Conservation (phyloP, 148 eudicot genomes). For the Nepenthes mirabilis region DNA sequence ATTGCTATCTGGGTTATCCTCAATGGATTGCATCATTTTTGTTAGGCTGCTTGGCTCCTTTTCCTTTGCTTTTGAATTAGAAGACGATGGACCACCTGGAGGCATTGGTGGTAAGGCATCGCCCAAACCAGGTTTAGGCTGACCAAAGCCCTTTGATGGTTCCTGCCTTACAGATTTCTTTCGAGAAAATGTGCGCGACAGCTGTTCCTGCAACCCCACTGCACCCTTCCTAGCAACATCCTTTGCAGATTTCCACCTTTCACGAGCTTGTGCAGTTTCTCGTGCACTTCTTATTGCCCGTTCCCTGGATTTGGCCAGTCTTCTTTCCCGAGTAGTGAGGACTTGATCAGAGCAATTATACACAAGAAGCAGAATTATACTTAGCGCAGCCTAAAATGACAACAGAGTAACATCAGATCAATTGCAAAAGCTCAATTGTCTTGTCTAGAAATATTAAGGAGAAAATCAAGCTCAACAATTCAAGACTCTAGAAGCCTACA, state of each 20-base stretch:
- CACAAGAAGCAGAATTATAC: slow-evolving; percentile 48
- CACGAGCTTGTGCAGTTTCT: slow-evolving; percentile 81
- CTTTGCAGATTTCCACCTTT: slow-evolving; percentile 68
- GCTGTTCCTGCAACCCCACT: slow-evolving; percentile 39
- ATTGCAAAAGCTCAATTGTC: neutral
- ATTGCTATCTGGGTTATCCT: slow-evolving; percentile 41
- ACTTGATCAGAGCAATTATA: slow-evolving; percentile 87
- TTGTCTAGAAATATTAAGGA: too few relatives aligned
- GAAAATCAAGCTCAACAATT: too few relatives aligned
- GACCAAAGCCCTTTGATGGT: slow-evolving; percentile 10
- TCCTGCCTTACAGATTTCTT: slow-evolving; percentile 23
- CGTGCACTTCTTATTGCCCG: slow-evolving; percentile 68
- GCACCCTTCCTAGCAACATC: slow-evolving; percentile 44
- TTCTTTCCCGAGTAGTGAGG: slow-evolving; percentile 49
- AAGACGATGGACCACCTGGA: slow-evolving; percentile 11
- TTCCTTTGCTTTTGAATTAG: slow-evolving; percentile 33
- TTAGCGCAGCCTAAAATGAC: slow-evolving; percentile 42
- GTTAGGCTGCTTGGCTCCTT: slow-evolving; percentile 41
- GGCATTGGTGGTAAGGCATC: slow-evolving; percentile 5
- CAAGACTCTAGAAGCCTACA: too few relatives aligned
- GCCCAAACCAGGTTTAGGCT: slow-evolving; percentile 6
- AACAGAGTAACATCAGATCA: slow-evolving; percentile 1
- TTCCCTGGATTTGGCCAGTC: slow-evolving; percentile 71
- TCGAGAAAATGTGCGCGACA: slow-evolving; percentile 68
- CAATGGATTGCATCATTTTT: slow-evolving; percentile 57